Evolutionary conservation across 2,329 filamentous ascomycete species (phyloP).

Genomic region (Epichloe gansuensis): DNA sequence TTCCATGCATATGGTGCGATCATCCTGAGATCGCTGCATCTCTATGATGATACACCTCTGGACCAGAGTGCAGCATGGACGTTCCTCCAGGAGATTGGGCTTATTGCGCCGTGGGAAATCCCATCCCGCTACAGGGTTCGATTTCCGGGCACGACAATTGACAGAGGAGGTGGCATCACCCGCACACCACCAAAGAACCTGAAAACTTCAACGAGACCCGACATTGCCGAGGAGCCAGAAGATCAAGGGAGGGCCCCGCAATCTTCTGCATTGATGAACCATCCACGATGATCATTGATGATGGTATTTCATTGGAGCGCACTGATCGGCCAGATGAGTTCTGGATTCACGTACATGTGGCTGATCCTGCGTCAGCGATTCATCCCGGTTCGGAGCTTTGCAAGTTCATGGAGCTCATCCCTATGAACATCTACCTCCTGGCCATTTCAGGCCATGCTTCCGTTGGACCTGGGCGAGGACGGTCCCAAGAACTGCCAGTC

Average conservation of each 20-base stretch:
- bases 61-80: constrained; percentile 40
- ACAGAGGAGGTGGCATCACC: constrained; percentile 29
- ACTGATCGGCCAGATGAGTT: constrained; percentile 40
- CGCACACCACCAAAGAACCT: constrained; percentile 21
- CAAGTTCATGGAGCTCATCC: constrained; percentile 47
- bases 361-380: constrained; percentile 65
- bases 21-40: constrained; percentile 47
- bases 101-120: constrained; percentile 59
- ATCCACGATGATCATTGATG: constrained; percentile 60
- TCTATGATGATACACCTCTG: constrained; percentile 39
- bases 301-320: constrained; percentile 60
- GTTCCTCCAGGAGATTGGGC: constrained; percentile 66
- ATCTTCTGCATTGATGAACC: constrained; percentile 64
- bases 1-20: constrained; percentile 51
- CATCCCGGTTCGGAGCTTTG: constrained; percentile 44
- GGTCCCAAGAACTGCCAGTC: constrained; percentile 19
- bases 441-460: constrained; percentile 48
- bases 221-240: constrained; percentile 40
- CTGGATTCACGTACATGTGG: constrained; percentile 70
- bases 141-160: constrained; percentile 35
- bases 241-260: constrained; percentile 43
- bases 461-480: constrained; percentile 20
- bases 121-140: constrained; percentile 48
- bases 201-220: constrained; percentile 25
- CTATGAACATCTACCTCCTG: constrained; percentile 49